Conservation (phyloP, 2,329 filamentous ascomycete genomes). For the Cytospora piceae region DNA sequence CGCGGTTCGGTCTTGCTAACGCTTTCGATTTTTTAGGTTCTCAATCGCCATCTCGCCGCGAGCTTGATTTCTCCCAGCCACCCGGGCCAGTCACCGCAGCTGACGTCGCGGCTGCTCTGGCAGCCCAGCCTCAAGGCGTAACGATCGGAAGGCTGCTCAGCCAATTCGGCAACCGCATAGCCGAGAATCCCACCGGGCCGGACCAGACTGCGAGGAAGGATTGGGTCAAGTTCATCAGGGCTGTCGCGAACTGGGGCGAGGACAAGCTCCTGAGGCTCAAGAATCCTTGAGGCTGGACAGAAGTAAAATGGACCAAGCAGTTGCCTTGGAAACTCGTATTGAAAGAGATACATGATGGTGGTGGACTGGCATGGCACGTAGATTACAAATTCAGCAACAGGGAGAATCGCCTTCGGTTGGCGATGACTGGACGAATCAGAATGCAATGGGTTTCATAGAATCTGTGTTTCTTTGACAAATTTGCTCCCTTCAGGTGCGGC, state of each 20-base stretch:
- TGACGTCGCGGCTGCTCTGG: conserved; percentile 60
- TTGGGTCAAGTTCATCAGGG: conserved; percentile 64
- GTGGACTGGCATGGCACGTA: background rate
- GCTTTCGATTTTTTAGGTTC: conserved; percentile 9
- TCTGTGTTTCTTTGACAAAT: background rate
- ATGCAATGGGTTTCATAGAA: background rate
- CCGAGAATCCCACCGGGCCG: conserved; percentile 44
- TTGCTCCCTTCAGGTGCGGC: background rate
- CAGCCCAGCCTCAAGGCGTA: conserved; percentile 55
- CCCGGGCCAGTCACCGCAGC: conserved; percentile 47
- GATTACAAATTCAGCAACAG: conserved; percentile 3
- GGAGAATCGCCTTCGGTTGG: conserved; percentile 3
- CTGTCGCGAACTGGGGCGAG: conserved; percentile 54
- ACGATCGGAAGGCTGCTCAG: conserved; percentile 58
- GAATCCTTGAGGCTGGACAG: background rate
- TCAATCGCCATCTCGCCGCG: conserved; percentile 24
- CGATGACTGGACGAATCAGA: background rate
- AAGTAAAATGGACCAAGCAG: background rate
- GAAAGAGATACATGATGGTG: background rate
- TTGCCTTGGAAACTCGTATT: background rate
- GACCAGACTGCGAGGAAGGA: conserved; percentile 56
- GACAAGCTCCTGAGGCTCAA: conserved; percentile 54
- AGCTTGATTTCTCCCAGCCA: conserved; percentile 23
- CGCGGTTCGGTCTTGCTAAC: conserved; percentile 5
- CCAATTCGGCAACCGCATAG: conserved; percentile 57